Percentiles rank a stretch among this genome's conserved stretches.
Conservation (phyloP, 1,284 basidiomycete genomes). For the Lignosus rhinocerotis region DNA sequence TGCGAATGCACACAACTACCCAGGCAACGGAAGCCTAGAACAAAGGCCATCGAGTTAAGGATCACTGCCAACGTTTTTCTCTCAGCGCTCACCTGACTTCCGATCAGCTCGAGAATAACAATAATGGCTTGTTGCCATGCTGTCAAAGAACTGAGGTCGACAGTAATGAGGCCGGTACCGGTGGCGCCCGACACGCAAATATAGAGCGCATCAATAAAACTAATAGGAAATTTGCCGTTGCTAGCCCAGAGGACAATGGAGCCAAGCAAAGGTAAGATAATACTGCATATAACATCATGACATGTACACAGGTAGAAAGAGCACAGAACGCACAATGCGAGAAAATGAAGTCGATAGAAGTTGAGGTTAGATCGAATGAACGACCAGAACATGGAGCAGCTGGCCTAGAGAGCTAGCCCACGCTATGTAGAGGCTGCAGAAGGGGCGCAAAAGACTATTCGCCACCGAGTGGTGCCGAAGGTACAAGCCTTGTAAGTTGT, state of each 20-base stretch:
- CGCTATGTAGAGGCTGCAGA: too few species aligned
- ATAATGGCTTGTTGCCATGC: slow-evolving; percentile 74
- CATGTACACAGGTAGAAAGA: background rate
- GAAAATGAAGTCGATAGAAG: slow-evolving; percentile 62
- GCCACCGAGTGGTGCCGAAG: too few species aligned
- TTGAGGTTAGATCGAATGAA: slow-evolving; percentile 41
- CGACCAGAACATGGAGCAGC: background rate
- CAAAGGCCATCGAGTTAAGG: background rate
- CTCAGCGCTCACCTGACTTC: slow-evolving; percentile 51
- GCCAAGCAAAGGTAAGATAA: slow-evolving; percentile 65
- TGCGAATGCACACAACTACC: slow-evolving; percentile 34
- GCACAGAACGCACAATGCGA: slow-evolving; percentile 44
- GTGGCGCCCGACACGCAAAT: slow-evolving; percentile 76
- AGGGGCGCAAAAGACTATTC: too few species aligned
- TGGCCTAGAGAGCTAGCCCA: too few species aligned
- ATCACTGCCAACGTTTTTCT: background rate
- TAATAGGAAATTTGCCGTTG: slow-evolving; percentile 60
- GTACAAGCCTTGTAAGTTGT: too few species aligned
- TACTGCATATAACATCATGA: slow-evolving; percentile 39
- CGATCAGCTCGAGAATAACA: slow-evolving; percentile 65
- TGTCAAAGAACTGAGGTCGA: slow-evolving; percentile 73
- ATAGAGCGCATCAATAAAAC: slow-evolving; percentile 74
- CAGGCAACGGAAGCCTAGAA: slow-evolving; percentile 36
- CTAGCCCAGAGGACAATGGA: slow-evolving; percentile 69
- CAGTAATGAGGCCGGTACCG: slow-evolving; percentile 72